Evolutionary conservation across 2,329 filamentous ascomycete genomes (phyloP), one percentile per base, ranked within the genome.

Genomic region (Stylonectria norvegica): DNA sequence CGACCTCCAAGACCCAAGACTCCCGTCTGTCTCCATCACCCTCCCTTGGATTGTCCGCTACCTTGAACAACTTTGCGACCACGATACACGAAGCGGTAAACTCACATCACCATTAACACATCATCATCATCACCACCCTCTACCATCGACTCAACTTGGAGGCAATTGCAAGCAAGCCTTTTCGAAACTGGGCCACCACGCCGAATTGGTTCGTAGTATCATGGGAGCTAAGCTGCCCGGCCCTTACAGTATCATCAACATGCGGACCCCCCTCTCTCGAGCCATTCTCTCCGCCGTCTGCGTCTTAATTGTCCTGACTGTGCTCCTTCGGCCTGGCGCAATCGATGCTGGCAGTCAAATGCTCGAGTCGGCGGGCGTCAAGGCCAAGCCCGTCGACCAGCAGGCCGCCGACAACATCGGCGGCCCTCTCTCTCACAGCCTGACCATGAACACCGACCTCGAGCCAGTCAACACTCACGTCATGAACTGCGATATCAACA

Each of bases 401-500:
- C 54, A 58, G 4, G 62, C 62, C 4, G 55, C 64, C 28, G 50
- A 60, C 28, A 44, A 53, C 31, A 23, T 42, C 36, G 34, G 45
- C 20, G 40, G 49, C 5, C 54, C 57, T 6, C 32, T 49, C 1
- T 41, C 51, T 43, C 32, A 48, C 4, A 36, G 34, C 15, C 45
- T 49, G 15, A 35, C 49, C 11, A 36, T 47, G 20, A 38, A 42
- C 20, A 36, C 36, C 25, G 45, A 45, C 7, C 29, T 39, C 35
- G 37, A 51, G n/a, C 36, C 49, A 22, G 47, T 35, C 20, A 43
- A 36, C 42, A 49, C 46, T 8, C 60, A 65, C 40, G 49, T 62
- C 15, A 71, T 75, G 67, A 65, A 75, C 52, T 80, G 76, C 60
- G 64, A 65, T 46, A 60, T 75, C 42, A 70, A 79, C 56, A 62